These are phyloP conservation scores for Aspergillus sp. DNA, from an alignment of 2,329 filamentous ascomycete genomes.

Conservation along the genomic window DNA sequence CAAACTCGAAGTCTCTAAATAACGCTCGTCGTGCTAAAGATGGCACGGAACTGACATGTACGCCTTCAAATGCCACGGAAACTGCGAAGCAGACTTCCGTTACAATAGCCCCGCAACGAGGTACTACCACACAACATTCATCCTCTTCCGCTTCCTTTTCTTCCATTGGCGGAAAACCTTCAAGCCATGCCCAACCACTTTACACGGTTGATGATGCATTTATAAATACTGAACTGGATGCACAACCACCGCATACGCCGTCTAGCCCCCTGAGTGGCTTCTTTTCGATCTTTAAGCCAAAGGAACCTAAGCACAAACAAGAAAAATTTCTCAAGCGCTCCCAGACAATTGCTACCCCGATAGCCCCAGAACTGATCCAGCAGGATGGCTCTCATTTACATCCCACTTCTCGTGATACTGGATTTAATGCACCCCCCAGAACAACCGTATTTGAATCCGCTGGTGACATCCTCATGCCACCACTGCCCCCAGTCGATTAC, in stretches of 20 bases:
- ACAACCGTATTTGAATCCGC: constrained; percentile 96
- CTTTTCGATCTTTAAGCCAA: constrained; percentile 71
- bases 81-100: constrained; percentile 1
- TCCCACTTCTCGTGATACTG: constrained; percentile 51
- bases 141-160: constrained; percentile 18
- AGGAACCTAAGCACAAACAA: constrained; percentile 45
- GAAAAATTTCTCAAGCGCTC: constrained; percentile 72
- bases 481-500: constrained; percentile 77
- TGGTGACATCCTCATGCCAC: constrained; percentile 87
- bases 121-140: background rate
- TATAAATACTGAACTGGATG: constrained; percentile 5
- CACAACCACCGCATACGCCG: constrained; percentile 23
- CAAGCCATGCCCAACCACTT: constrained; percentile 15
- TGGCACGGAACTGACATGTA: constrained; percentile 21
- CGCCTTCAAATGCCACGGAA: constrained; percentile 19
- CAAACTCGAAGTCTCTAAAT: constrained; percentile 59
- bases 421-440: constrained; percentile 71
- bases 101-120: constrained; percentile 5
- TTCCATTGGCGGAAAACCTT: constrained; percentile 22
- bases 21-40: constrained; percentile 29
- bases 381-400: constrained; percentile 42
- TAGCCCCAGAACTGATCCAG: constrained; percentile 1
- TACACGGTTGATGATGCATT: background rate
- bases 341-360: constrained; percentile 62
- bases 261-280: constrained; percentile 61